These are phyloP conservation scores for Turritis glabra DNA, from an alignment of 345 rosid species.

Conservation along the genomic window DNA sequence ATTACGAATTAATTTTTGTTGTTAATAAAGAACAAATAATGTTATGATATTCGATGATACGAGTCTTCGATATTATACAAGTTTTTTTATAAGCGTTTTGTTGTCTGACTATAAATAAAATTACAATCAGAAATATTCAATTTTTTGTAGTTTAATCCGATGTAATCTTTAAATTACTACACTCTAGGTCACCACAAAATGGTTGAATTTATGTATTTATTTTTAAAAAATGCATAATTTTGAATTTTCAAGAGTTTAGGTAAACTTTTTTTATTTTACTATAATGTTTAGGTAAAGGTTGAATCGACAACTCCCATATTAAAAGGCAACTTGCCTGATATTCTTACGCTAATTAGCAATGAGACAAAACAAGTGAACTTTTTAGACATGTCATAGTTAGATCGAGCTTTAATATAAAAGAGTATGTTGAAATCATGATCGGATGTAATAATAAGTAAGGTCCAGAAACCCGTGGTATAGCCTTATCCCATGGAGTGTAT, in stretches of 20 bases:
- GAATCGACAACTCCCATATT: not conserved
- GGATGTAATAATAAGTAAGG: not conserved
- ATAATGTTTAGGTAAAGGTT: not conserved
- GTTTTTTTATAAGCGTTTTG: too few species aligned
- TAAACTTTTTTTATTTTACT: too few species aligned
- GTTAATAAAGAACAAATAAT: too few species aligned
- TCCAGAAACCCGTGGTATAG: slow-evolving; percentile 1
- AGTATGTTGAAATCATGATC: not conserved
- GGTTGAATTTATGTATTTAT: too few species aligned
- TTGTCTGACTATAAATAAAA: too few species aligned
- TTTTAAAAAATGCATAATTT: not conserved
- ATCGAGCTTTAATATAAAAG: slow-evolving; percentile 1
- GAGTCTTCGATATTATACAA: too few species aligned
- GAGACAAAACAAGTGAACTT: slow-evolving; percentile 11
- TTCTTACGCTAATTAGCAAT: slow-evolving; percentile 26
- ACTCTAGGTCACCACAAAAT: too few species aligned
- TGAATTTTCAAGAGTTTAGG: not conserved
- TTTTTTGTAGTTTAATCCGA: too few species aligned
- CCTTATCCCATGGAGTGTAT: not conserved
- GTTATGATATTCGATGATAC: too few species aligned
- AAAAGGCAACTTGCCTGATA: slow-evolving; percentile 8
- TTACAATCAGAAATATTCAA: too few species aligned
- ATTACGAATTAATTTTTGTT: not conserved
- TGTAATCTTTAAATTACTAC: too few species aligned
- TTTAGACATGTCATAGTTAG: slow-evolving; percentile 14